Conservation (phyloP, 768 basidiomycete genomes). For the Amanita phalloides region DNA sequence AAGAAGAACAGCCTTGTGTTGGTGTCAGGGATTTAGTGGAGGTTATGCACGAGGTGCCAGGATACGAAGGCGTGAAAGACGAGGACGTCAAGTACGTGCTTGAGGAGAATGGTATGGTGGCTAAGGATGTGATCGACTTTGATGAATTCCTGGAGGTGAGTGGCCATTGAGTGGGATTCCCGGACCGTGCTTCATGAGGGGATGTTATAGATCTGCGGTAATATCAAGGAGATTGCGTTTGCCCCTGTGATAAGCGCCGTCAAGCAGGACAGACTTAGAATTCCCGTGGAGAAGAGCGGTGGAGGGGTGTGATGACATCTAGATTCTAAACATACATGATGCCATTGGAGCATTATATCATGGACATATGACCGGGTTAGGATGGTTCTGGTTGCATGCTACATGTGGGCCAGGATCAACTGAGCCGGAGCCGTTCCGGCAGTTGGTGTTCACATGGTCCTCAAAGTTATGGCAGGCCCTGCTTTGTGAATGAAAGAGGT, state of each 20-base stretch:
- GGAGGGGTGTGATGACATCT: constrained; percentile 38
- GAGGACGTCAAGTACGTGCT: constrained; percentile 71
- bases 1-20: constrained; percentile 22
- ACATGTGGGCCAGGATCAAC: too few species aligned
- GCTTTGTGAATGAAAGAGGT: too few species aligned
- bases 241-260: constrained; percentile 15
- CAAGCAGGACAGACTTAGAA: constrained; percentile 22
- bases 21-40: constrained; percentile 26
- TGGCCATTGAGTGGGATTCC: neutral
- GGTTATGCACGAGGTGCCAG: constrained; percentile 34
- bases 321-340: neutral
- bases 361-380: too few species aligned
- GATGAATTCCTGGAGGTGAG: constrained; percentile 85
- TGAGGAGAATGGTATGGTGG: constrained; percentile 59
- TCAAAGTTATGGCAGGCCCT: too few species aligned
- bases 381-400: too few species aligned
- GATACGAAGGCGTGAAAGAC: constrained; percentile 48
- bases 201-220: constrained; percentile 52
- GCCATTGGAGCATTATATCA: neutral
- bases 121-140: constrained; percentile 49
- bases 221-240: constrained; percentile 56
- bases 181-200: neutral
- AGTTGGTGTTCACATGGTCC: too few species aligned
- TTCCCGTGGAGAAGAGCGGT: constrained; percentile 47
- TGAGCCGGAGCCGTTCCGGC: too few species aligned